Conservation (phyloP, 1,139 yeast species). For the Taphrina deformans region DNA sequence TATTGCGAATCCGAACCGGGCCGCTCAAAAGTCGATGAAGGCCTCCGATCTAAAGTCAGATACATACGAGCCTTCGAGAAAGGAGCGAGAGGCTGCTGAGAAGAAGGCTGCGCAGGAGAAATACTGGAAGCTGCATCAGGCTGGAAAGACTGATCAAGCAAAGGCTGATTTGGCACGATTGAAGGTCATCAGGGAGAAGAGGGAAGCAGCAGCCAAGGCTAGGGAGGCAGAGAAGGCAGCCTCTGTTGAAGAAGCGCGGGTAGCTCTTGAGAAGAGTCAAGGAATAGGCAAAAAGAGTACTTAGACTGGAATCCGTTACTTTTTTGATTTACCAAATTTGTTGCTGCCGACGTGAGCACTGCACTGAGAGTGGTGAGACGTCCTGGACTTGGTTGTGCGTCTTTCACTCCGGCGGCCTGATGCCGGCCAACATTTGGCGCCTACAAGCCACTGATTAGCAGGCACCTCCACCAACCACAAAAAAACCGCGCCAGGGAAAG, state of each 20-base stretch:
- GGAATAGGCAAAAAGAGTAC: conserved; percentile 29
- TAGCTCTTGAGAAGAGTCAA: conserved; percentile 13
- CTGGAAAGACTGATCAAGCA: conserved; percentile 41
- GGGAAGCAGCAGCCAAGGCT: conserved; percentile 39
- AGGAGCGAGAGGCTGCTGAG: conserved; percentile 40
- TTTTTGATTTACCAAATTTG: no score
- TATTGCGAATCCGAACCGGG: conserved; percentile 23
- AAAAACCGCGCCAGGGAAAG: not conserved
- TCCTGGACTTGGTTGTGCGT: no score
- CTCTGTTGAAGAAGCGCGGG: conserved; percentile 20
- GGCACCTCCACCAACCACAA: not conserved
- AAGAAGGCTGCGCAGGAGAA: conserved; percentile 39
- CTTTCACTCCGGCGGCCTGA: no score
- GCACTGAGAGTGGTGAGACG: no score
- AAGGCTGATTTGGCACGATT: conserved; percentile 40
- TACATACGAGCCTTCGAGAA: conserved; percentile 36
- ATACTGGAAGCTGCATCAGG: conserved; percentile 40
- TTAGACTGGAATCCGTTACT: not conserved
- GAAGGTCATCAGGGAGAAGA: conserved; percentile 38
- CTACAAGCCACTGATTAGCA: not conserved
- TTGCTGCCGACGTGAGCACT: no score
- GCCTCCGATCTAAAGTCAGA: conserved; percentile 18
- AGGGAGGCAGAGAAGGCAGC: conserved; percentile 39
- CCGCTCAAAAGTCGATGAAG: conserved; percentile 25
- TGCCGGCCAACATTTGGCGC: not conserved